These are phyloP conservation scores for Hypoxylon sp. DNA, from an alignment of 2,329 filamentous ascomycete species.

Conservation along the genomic window DNA sequence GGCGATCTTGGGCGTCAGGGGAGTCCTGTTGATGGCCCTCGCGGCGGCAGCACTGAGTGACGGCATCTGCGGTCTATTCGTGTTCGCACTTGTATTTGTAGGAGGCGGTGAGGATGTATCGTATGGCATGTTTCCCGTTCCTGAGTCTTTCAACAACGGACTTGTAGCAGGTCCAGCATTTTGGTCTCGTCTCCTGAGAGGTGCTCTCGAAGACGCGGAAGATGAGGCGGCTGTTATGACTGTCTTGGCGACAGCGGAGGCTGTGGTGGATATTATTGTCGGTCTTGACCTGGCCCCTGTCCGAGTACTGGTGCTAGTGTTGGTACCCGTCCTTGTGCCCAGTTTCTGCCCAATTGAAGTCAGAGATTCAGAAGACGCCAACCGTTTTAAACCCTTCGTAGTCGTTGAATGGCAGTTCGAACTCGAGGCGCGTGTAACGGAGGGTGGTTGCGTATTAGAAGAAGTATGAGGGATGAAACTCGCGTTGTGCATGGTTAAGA, in stretches of 20 bases:
- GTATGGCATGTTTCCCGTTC: constrained; percentile 55
- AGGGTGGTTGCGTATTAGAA: constrained; percentile 17
- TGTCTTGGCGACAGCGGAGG: constrained; percentile 38
- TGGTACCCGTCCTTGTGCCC: constrained; percentile 10
- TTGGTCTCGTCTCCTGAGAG: constrained; percentile 54
- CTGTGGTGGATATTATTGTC: constrained; percentile 40
- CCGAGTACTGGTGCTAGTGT: constrained; percentile 18
- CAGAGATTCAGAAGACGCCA: constrained; percentile 34
- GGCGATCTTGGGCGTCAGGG: constrained; percentile 69
- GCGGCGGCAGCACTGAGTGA: constrained; percentile 73
- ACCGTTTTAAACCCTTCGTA: constrained; percentile 28
- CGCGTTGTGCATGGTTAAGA: constrained; percentile 41
- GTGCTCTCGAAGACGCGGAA: constrained; percentile 35
- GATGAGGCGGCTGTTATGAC: constrained; percentile 30
- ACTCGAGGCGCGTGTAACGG: constrained; percentile 15
- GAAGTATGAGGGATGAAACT: constrained; percentile 34
- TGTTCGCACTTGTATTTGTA: constrained; percentile 61
- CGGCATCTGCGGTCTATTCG: constrained; percentile 74
- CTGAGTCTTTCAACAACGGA: constrained; percentile 50
- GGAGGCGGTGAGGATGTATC: constrained; percentile 57
- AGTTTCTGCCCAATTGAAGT: constrained; percentile 34
- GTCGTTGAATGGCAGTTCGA: constrained; percentile 16
- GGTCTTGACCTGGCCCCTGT: constrained; percentile 32
- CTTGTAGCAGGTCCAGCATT: constrained; percentile 54
- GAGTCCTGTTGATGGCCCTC: constrained; percentile 64